A percentile compares a stretch with the other conserved stretches of the same genome.
These are phyloP conservation scores for Azolla pinnata DNA, from an alignment of 75 land plant species.

Conservation along the genomic window DNA sequence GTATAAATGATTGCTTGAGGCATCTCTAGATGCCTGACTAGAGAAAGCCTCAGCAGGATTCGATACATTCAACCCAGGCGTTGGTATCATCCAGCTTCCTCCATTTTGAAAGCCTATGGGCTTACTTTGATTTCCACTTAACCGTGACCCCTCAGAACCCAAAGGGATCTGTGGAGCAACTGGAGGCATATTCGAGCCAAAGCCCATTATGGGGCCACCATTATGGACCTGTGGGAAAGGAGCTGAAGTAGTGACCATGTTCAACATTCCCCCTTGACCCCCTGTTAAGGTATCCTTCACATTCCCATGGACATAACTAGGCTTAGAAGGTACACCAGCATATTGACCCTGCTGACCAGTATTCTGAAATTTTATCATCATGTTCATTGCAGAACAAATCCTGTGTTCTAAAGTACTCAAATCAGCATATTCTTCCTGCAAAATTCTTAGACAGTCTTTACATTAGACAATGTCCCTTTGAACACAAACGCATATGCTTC, in stretches of 20 bases:
- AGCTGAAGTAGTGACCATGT: too few species aligned
- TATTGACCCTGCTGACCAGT: neutral
- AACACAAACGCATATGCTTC: neutral
- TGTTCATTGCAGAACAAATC: neutral
- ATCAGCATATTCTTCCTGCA: constrained; percentile 12
- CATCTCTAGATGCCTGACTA: neutral
- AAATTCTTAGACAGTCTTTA: neutral
- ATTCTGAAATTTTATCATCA: neutral
- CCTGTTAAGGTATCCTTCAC: neutral
- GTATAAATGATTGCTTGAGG: neutral
- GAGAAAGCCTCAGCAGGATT: neutral
- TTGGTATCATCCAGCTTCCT: constrained; percentile 61
- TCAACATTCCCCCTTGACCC: too few species aligned
- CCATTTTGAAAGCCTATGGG: constrained; percentile 15
- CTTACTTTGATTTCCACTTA: neutral
- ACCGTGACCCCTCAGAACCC: neutral
- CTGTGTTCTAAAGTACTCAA: constrained; percentile 5
- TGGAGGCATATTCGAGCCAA: neutral
- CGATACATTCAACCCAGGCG: constrained; percentile 47
- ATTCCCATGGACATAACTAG: neutral
- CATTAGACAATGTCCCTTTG: neutral
- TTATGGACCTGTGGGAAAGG: too few species aligned
- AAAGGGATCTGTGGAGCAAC: neutral
- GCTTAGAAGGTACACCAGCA: neutral
- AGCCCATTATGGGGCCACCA: neutral